A percentile compares a stretch with the other conserved stretches of the same genome.
phyloP scores from a whole-genome alignment of 345 rosid species.

The Cochlearia excelsa region DNA sequence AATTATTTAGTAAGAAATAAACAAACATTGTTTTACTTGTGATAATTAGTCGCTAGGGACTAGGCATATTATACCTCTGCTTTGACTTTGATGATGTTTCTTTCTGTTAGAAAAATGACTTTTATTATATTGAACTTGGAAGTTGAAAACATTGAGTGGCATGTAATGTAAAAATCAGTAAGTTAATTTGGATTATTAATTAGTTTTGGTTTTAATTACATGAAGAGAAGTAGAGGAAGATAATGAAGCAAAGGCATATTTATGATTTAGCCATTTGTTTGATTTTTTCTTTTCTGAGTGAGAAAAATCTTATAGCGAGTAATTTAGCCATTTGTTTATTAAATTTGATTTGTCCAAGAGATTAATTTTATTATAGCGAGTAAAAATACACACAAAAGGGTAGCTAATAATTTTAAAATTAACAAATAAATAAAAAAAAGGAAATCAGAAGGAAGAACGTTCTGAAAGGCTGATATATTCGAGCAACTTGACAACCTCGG shows the following conservation, averaged over 20 bases:
- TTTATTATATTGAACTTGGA: background rate
- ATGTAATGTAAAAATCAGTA: background rate
- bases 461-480: constrained; percentile 46
- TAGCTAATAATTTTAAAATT: background rate
- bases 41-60: background rate
- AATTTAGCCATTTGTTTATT: background rate
- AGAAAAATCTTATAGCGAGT: constrained; percentile 13
- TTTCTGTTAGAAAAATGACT: constrained; percentile 31
- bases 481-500: constrained; percentile 80
- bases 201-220: constrained; percentile 15
- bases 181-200: background rate
- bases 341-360: constrained; percentile 19
- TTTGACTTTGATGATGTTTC: constrained; percentile 32
- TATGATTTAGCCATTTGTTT: constrained; percentile 33
- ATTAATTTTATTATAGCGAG: background rate
- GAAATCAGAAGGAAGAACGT: constrained; percentile 22
- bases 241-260: constrained; percentile 29
- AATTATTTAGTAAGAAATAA: background rate
- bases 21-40: background rate
- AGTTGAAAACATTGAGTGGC: background rate
- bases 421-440: background rate
- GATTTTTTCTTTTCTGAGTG: constrained; percentile 12
- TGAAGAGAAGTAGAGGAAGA: constrained; percentile 26
- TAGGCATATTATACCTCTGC: constrained; percentile 40
- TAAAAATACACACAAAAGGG: background rate